Base-by-base conservation (phyloP, 495 filamentous ascomycete species). In the Hyaloscypha variabilis region DNA sequence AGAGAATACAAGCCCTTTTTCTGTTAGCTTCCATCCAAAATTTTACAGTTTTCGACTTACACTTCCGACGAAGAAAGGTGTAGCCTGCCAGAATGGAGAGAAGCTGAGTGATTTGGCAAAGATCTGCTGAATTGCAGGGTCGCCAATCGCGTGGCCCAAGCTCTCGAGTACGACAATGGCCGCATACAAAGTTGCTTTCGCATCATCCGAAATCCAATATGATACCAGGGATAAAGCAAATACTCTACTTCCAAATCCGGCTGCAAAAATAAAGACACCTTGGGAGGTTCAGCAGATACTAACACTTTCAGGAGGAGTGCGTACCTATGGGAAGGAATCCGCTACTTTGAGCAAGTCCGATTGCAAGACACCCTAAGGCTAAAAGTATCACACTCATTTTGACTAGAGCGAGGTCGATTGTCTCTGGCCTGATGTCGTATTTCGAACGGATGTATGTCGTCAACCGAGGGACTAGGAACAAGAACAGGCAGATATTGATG, bases 31-130 rank as follows among this genome's bases (percentile, higher is more conserved):
- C 25, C 26, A 24, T 26, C 36, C 28, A 28, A 2, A 23, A 19
- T 50, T 17, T 30, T 24, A n/a, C 6, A 19, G 34, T 6, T 28
- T 26, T 46, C 14, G 21, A 67, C 70, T 67, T 29, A 72, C 70
- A 60, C 67, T 53, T 59, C 39, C 70, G 23, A 72, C 63, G 63
- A 69, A 72, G 39, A 72, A 72, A 3, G 67, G 69, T 30, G 65
- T 34, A 31, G 69, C 66, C 14, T 46, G 60, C 69, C 66, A 72
- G 26, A 63, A 64, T 28, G 55, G 8, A 49, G 53, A 26, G 6
- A 69, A 50, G 3, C 51, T 13, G 34, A 69, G 31, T 10, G 65
- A 61, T 29, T 46, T 54, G 3, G 69, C 66, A 60, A 69, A 69
- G 14, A 67, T 69, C 49, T 65, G 64, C 51, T 63, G 60, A 65